Evolutionary conservation across 345 rosid species (phyloP).

Genomic region (Kernera saxatilis): DNA sequence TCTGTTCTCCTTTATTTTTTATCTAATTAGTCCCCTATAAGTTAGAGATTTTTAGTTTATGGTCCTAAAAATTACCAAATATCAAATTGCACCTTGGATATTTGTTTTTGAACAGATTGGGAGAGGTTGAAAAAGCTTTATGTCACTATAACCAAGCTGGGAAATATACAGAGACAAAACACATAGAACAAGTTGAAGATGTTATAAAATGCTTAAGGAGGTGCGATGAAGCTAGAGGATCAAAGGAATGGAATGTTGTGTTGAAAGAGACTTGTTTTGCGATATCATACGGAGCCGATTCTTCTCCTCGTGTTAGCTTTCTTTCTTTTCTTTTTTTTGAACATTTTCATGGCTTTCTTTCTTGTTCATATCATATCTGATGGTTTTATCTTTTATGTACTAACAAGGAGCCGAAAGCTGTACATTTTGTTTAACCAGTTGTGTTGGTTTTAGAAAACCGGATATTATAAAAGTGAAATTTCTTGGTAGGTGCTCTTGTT

Average conservation of each 20-base stretch:
- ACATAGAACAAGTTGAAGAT: constrained; percentile 42
- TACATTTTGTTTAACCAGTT: neutral
- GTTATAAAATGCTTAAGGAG: constrained; percentile 36
- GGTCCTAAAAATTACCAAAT: neutral
- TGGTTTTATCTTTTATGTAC: neutral
- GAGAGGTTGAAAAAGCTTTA: constrained; percentile 59
- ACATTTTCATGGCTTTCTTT: no score
- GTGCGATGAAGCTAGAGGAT: constrained; percentile 41
- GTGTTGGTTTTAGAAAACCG: neutral
- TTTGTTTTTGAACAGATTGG: constrained; percentile 38
- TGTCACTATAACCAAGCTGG: constrained; percentile 48
- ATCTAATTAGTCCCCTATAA: neutral
- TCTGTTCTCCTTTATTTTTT: neutral
- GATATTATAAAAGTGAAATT: neutral
- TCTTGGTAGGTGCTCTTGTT: neutral
- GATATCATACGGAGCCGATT: constrained; percentile 51
- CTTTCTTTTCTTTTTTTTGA: no score
- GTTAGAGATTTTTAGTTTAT: neutral
- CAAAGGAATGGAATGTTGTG: constrained; percentile 44
- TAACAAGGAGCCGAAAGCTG: neutral
- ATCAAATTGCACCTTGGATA: neutral
- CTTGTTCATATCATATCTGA: neutral
- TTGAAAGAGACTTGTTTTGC: constrained; percentile 42
- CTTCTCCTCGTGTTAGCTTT: constrained; percentile 52
- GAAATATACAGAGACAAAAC: constrained; percentile 26